These are phyloP conservation scores for Lumnitzera littorea DNA, from an alignment of 345 rosid genomes.

Conservation along the genomic window DNA sequence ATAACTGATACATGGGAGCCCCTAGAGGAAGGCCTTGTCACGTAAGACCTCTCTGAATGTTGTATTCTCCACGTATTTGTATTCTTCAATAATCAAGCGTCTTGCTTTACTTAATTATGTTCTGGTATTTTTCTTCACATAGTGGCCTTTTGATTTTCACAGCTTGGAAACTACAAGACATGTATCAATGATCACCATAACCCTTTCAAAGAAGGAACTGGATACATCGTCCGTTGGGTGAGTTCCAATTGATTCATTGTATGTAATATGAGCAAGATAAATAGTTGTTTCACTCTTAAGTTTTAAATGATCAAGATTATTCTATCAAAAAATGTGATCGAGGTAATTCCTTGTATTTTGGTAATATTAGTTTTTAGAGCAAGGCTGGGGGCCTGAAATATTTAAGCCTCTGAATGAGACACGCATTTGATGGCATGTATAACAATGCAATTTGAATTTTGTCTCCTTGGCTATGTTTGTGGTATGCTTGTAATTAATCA, in stretches of 20 bases:
- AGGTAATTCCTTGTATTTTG: too few relatives aligned
- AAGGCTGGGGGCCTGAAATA: too few relatives aligned
- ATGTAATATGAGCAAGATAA: neutral
- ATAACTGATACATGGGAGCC: slow-evolving; percentile 96
- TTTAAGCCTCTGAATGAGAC: too few relatives aligned
- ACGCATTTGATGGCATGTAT: too few relatives aligned
- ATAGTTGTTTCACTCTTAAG: too few relatives aligned
- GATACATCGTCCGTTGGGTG: slow-evolving; percentile 72
- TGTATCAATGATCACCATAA: slow-evolving; percentile 90
- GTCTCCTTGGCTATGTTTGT: too few relatives aligned
- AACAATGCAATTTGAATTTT: too few relatives aligned
- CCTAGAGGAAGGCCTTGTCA: slow-evolving; percentile 89
- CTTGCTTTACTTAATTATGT: neutral
- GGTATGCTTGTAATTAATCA: too few relatives aligned
- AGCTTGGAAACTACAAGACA: slow-evolving; percentile 97
- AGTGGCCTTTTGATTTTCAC: slow-evolving; percentile 10
- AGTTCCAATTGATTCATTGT: slow-evolving; percentile 16
- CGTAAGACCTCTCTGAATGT: slow-evolving; percentile 40
- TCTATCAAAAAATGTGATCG: too few relatives aligned
- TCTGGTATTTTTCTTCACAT: neutral
- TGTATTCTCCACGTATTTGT: neutral
- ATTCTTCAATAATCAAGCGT: too few relatives aligned
- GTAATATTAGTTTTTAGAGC: too few relatives aligned
- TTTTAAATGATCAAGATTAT: too few relatives aligned
- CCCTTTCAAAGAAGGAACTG: slow-evolving; percentile 73